Percentiles rank a stretch among this genome's conserved stretches.
phyloP scores from a whole-genome alignment of 2,329 filamentous ascomycete genomes.

The Stemphylium vesicarium region DNA sequence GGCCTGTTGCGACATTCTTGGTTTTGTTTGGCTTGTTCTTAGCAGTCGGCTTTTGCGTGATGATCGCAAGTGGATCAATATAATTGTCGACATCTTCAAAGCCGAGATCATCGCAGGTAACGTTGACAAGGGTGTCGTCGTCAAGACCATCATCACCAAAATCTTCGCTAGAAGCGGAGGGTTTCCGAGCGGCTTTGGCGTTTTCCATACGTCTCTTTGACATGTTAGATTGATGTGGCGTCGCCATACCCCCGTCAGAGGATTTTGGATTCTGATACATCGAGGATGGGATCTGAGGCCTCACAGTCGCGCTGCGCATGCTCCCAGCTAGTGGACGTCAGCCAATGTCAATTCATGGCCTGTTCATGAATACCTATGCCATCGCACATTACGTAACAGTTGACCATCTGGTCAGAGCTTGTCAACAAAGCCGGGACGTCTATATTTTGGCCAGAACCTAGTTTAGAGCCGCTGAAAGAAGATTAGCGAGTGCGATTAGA shows the following conservation, averaged over 20 bases:
- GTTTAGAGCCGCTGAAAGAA: constrained; percentile 66
- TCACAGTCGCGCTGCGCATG: constrained; percentile 59
- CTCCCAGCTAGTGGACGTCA: constrained; percentile 59
- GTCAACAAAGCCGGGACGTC: constrained; percentile 64
- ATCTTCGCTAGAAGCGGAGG: constrained; percentile 49
- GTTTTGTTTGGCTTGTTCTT: constrained; percentile 22
- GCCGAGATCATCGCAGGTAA: constrained; percentile 47
- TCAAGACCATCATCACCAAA: constrained; percentile 61
- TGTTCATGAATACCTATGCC: constrained; percentile 67
- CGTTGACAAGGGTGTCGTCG: constrained; percentile 59
- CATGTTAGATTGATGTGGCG: constrained; percentile 34
- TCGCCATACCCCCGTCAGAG: constrained; percentile 20
- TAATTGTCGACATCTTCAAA: constrained; percentile 63
- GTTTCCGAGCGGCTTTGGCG: constrained; percentile 8
- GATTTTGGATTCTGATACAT: constrained; percentile 50
- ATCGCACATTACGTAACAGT: constrained; percentile 80
- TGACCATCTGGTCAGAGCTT: constrained; percentile 63
- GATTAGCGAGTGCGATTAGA: constrained; percentile 8
- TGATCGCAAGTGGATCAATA: constrained; percentile 35
- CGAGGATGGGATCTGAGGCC: constrained; percentile 55
- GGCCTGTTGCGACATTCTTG: constrained; percentile 5
- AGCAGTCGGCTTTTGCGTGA: constrained; percentile 28
- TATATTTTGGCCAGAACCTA: constrained; percentile 68
- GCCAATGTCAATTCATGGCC: background rate
- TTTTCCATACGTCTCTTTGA: constrained; percentile 38